Percentiles rank a stretch among this genome's conserved stretches.
Conservation (phyloP, 2,329 filamentous ascomycete genomes). For the Cladosporium oxysporum region DNA sequence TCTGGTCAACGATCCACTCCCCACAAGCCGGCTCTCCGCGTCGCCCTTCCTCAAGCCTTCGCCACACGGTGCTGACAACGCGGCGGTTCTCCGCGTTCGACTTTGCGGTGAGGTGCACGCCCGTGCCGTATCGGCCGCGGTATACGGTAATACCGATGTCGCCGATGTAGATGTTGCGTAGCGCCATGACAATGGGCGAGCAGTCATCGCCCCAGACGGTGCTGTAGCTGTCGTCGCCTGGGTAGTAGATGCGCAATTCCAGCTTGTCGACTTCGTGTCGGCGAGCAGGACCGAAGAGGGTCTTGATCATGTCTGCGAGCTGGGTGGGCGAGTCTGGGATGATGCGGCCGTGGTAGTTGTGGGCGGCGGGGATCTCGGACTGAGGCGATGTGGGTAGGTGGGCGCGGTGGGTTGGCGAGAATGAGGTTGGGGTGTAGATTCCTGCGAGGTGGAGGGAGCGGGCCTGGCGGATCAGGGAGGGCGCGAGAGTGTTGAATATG, state of each 20-base stretch:
- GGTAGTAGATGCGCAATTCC: slow-evolving; percentile 44
- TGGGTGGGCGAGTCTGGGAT: slow-evolving; percentile 32
- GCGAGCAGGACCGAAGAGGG: slow-evolving; percentile 34
- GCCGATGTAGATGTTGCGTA: slow-evolving; percentile 41
- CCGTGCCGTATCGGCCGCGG: slow-evolving; percentile 37
- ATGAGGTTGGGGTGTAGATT: slow-evolving; percentile 34
- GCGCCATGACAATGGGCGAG: slow-evolving; percentile 40
- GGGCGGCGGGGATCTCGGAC: not conserved
- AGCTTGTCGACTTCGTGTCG: slow-evolving; percentile 35
- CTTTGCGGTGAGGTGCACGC: slow-evolving; percentile 33
- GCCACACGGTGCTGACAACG: slow-evolving; percentile 36
- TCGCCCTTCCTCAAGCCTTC: slow-evolving; percentile 32
- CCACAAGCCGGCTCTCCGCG: slow-evolving; percentile 30
- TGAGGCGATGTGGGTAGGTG: slow-evolving; percentile 23
- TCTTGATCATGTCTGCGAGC: slow-evolving; percentile 38
- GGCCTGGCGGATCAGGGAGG: slow-evolving; percentile 43
- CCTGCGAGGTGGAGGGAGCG: slow-evolving; percentile 45
- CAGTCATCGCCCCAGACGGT: slow-evolving; percentile 43
- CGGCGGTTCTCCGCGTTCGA: slow-evolving; percentile 25
- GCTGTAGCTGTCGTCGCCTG: slow-evolving; percentile 40
- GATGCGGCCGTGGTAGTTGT: slow-evolving; percentile 25
- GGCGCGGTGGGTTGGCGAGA: slow-evolving; percentile 30
- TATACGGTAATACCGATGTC: slow-evolving; percentile 41
- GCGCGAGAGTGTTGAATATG: slow-evolving; percentile 41
- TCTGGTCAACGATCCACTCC: slow-evolving; percentile 35